Percentiles rank a stretch among this genome's conserved stretches.
Evolutionary conservation across 2,329 filamentous ascomycete genomes (phyloP).

Genomic region (Cercospora zeina): DNA sequence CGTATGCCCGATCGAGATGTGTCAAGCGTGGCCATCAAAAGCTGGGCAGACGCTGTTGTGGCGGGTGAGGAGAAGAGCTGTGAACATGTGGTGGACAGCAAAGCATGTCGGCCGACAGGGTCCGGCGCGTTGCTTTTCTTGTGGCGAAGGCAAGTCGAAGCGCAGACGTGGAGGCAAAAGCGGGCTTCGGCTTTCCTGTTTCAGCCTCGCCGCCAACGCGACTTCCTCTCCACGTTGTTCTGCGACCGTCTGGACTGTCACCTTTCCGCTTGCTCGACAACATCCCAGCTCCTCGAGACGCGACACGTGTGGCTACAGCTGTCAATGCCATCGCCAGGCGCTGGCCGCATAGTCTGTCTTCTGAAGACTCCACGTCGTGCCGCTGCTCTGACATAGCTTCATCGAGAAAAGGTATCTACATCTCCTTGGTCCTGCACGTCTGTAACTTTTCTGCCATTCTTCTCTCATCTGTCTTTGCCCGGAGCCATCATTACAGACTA

Average conservation of each 20-base stretch:
- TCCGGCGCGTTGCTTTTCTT: conserved; percentile 10
- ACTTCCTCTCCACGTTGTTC: conserved; percentile 16
- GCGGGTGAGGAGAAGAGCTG: conserved; percentile 11
- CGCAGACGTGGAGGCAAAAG: conserved; percentile 7
- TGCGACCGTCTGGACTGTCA: conserved; percentile 1
- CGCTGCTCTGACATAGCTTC: conserved; percentile 11
- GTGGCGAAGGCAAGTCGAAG: conserved; percentile 22
- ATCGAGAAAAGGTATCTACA: not conserved
- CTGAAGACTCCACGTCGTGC: conserved; percentile 3
- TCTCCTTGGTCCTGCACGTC: not conserved
- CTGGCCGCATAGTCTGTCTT: not conserved
- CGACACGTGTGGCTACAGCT: conserved; percentile 9
- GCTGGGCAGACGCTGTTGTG: conserved; percentile 7
- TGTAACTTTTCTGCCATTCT: not conserved
- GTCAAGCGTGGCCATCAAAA: conserved; percentile 3
- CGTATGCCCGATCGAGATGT: conserved; percentile 20
- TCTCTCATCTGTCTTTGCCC: not conserved
- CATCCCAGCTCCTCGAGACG: conserved; percentile 4
- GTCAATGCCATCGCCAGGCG: conserved; percentile 6
- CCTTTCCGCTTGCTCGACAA: conserved; percentile 5
- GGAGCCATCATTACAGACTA: not conserved
- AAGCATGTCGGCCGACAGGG: conserved; percentile 17
- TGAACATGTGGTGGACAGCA: conserved; percentile 7
- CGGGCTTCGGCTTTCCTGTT: conserved; percentile 15
- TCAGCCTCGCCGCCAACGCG: conserved; percentile 9